phyloP scores from a whole-genome alignment of 2,329 filamentous ascomycete genomes.

The Phialophora chinensis region DNA sequence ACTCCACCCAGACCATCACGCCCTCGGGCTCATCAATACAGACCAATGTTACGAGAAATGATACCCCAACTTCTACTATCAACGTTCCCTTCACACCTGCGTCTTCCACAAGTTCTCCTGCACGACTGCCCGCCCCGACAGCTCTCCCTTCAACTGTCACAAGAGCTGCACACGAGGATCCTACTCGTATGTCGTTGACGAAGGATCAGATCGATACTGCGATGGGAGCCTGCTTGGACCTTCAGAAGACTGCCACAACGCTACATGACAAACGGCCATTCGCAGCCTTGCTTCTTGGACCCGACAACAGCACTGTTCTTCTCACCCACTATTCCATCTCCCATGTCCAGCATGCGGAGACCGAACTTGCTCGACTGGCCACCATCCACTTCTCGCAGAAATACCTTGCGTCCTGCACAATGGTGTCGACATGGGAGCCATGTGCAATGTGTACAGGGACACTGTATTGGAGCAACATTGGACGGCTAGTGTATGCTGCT shows the following conservation, averaged over 20 bases:
- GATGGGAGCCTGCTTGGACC: conserved; percentile 48
- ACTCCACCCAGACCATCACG: conserved; percentile 7
- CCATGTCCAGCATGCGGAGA: conserved; percentile 61
- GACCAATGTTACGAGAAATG: conserved; percentile 22
- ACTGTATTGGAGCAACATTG: conserved; percentile 61
- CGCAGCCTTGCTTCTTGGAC: conserved; percentile 55
- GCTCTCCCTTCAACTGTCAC: conserved; percentile 5
- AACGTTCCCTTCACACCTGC: conserved; percentile 22
- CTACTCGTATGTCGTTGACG: conserved; percentile 42
- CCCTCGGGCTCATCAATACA: conserved; percentile 22
- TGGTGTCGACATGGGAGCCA: conserved; percentile 62
- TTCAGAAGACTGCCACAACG: conserved; percentile 53
- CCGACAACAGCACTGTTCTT: conserved; percentile 58
- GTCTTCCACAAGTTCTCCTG: conserved; percentile 21
- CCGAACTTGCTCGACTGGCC: conserved; percentile 57
- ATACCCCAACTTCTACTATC: conserved; percentile 11
- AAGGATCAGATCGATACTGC: conserved; percentile 49
- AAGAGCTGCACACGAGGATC: background rate
- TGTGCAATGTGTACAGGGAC: conserved; percentile 60
- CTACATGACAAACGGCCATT: conserved; percentile 57
- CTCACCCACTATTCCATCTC: conserved; percentile 58
- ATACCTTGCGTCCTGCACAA: conserved; percentile 57
- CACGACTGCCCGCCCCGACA: background rate
- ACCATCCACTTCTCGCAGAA: conserved; percentile 56
- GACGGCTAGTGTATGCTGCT: conserved; percentile 58